Percentiles rank a stretch among this genome's conserved stretches.
These are phyloP conservation scores for Fusarium solani-melongenae DNA, from an alignment of 2,329 filamentous ascomycete genomes.

Conservation along the genomic window DNA sequence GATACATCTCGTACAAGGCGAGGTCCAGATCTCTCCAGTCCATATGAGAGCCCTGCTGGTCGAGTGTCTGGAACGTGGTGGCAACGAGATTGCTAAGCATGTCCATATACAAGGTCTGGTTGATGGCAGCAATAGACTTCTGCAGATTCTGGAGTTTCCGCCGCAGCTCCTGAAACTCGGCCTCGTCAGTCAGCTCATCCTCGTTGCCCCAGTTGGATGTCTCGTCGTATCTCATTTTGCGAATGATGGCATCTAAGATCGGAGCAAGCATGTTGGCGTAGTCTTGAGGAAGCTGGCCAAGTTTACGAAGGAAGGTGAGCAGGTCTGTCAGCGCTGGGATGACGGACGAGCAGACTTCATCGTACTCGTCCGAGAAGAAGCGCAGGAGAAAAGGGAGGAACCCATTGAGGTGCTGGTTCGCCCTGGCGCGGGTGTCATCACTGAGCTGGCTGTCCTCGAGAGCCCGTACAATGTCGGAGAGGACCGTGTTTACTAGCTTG, in stretches of 20 bases:
- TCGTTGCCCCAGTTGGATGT: constrained; percentile 93
- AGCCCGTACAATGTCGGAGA: constrained; percentile 87
- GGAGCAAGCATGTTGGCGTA: constrained; percentile 87
- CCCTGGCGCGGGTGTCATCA: constrained; percentile 74
- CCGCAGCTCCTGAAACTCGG: constrained; percentile 94
- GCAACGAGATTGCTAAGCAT: constrained; percentile 89
- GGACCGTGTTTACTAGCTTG: constrained; percentile 91
- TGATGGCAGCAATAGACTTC: constrained; percentile 89
- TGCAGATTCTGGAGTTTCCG: constrained; percentile 91
- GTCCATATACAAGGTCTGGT: constrained; percentile 89
- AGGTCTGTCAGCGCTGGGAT: constrained; percentile 94
- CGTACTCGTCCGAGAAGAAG: constrained; percentile 97
- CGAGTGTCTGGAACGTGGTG: constrained; percentile 84
- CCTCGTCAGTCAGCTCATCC: constrained; percentile 95
- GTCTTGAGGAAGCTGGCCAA: constrained; percentile 76
- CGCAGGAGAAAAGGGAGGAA: constrained; percentile 90
- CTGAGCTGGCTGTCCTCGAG: constrained; percentile 75
- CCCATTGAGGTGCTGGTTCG: constrained; percentile 82
- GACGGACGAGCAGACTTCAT: constrained; percentile 96
- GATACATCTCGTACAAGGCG: constrained; percentile 92
- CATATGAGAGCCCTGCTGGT: constrained; percentile 77
- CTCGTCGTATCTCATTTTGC: constrained; percentile 98
- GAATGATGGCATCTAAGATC: constrained; percentile 90
- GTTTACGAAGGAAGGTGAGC: constrained; percentile 88
- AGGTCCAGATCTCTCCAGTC: constrained; percentile 97